These are phyloP conservation scores for Phytophthora citrophthora DNA, from an alignment of 352 stramenopile species.

Conservation along the genomic window DNA sequence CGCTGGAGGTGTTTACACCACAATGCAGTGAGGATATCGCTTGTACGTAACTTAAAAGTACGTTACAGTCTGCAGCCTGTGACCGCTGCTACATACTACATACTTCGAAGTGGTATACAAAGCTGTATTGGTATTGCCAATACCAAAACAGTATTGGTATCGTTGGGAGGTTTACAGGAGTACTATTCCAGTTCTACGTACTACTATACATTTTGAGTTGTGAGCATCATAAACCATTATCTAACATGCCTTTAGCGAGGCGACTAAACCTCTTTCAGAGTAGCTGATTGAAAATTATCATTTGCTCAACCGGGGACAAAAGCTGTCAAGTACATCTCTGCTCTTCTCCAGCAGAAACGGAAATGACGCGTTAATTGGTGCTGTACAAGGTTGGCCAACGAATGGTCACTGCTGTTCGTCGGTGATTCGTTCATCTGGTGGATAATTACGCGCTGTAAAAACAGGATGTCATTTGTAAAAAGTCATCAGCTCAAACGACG, in stretches of 20 bases:
- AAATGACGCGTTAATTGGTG: constrained; percentile 1
- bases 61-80: too few relatives aligned
- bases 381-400: constrained; percentile 3
- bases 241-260: constrained; percentile 82
- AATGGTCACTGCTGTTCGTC: constrained; percentile 19
- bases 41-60: too few relatives aligned
- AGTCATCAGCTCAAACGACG: not conserved
- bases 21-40: too few relatives aligned
- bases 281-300: constrained; percentile 91
- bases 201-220: constrained; percentile 2
- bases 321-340: not conserved
- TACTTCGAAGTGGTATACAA: too few relatives aligned
- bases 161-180: too few relatives aligned
- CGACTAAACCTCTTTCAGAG: constrained; percentile 92
- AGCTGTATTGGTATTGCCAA: too few relatives aligned
- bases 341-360: not conserved
- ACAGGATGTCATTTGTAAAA: constrained; percentile 6
- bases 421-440: not conserved
- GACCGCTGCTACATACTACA: too few relatives aligned
- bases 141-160: too few relatives aligned
- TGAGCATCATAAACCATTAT: constrained; percentile 83
- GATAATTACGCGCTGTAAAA: constrained; percentile 27
- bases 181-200: too few relatives aligned
- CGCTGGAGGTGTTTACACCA: too few relatives aligned
- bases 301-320: constrained; percentile 53